Evolutionary conservation across 2,329 filamentous ascomycete species (phyloP).

Genomic region (Epichloe baconii): DNA sequence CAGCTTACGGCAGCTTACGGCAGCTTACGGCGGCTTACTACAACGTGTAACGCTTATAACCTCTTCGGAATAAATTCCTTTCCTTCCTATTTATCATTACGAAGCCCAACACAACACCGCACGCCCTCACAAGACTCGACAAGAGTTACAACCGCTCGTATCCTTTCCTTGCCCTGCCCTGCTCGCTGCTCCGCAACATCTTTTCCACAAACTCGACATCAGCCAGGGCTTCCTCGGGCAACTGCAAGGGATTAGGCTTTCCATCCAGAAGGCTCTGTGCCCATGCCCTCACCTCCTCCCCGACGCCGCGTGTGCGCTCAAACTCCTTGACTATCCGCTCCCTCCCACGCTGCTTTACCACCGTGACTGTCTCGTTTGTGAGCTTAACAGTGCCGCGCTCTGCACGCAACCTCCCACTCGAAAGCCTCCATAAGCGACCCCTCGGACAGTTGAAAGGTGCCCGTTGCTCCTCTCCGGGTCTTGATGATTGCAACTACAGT

Average conservation of each 20-base stretch:
- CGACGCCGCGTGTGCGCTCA: conserved; percentile 38
- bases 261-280: conserved; percentile 37
- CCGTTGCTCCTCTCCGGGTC: conserved; percentile 39
- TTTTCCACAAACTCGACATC: conserved; percentile 47
- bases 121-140: too few relatives aligned
- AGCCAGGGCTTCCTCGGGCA: conserved; percentile 42
- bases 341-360: conserved; percentile 21
- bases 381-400: conserved; percentile 39
- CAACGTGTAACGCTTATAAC: too few relatives aligned
- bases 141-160: conserved; percentile 22
- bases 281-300: conserved; percentile 49
- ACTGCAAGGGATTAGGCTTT: conserved; percentile 35
- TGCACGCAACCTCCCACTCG: conserved; percentile 43
- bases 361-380: conserved; percentile 32
- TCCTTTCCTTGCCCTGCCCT: conserved; percentile 25
- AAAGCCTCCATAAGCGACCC: conserved; percentile 40
- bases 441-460: conserved; percentile 41
- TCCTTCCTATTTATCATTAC: too few relatives aligned
- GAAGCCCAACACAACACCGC: too few relatives aligned
- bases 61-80: too few relatives aligned
- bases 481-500: conserved; percentile 47
- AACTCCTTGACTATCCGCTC: conserved; percentile 25
- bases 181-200: conserved; percentile 34
- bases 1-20: too few relatives aligned
- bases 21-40: too few relatives aligned